Percentiles rank a stretch among this genome's conserved stretches.
Conservation (phyloP, 345 rosid genomes). For the Gossypioides kirkii region DNA sequence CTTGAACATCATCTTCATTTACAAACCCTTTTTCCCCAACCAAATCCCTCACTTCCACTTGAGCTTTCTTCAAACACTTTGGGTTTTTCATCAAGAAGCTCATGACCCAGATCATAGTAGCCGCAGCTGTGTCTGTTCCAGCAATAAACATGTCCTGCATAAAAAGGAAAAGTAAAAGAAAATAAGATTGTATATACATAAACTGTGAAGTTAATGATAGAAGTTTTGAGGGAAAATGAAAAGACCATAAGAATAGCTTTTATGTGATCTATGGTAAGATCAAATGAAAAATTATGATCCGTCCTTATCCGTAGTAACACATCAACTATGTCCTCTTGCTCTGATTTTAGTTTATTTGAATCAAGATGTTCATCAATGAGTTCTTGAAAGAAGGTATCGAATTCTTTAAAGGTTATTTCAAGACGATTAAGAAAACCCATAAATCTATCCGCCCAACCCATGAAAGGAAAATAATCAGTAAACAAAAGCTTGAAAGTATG, state of each 20-base stretch:
- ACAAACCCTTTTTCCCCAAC: conserved; percentile 27
- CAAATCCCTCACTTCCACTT: conserved; percentile 27
- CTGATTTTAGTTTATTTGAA: not conserved
- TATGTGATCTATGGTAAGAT: not conserved
- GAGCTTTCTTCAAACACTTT: conserved; percentile 28
- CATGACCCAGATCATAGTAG: conserved; percentile 37
- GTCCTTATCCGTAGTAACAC: not conserved
- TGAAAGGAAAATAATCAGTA: not conserved
- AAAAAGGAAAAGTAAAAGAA: not conserved
- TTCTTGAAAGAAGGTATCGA: not conserved
- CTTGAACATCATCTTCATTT: conserved; percentile 31
- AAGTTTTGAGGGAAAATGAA: not conserved
- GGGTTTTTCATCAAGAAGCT: conserved; percentile 33
- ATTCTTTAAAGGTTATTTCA: not conserved
- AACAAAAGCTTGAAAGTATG: not conserved
- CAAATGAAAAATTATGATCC: not conserved
- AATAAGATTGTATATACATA: too few species aligned
- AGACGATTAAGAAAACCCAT: not conserved
- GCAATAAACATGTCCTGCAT: conserved; percentile 30
- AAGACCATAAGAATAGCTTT: conserved; percentile 4
- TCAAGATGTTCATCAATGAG: not conserved
- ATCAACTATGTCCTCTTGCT: not conserved
- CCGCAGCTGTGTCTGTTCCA: conserved; percentile 34
- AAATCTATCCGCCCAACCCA: not conserved
- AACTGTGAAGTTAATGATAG: not conserved